A percentile compares a stretch with the other conserved stretches of the same genome.
Evolutionary conservation across 2,329 filamentous ascomycete genomes (phyloP).

Genomic region (Parasarocladium wereldwijsianum): DNA sequence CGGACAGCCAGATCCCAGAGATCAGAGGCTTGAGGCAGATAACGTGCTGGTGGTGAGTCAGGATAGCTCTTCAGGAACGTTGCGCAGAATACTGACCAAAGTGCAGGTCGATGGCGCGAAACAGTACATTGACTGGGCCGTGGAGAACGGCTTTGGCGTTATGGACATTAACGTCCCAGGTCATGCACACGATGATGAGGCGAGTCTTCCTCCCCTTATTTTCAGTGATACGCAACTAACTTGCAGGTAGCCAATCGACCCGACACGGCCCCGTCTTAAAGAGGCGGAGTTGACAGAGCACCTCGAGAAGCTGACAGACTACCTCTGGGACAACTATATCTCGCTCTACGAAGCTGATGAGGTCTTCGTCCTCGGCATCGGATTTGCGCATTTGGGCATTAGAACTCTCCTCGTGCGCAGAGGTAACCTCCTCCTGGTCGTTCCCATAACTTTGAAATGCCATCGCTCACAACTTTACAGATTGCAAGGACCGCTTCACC

Average conservation of each 20-base stretch:
- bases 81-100: conserved; percentile 6
- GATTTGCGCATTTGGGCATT: conserved; percentile 75
- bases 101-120: conserved; percentile 64
- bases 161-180: conserved; percentile 87
- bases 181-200: conserved; percentile 51
- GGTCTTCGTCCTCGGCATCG: conserved; percentile 76
- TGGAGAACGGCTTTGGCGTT: conserved; percentile 61
- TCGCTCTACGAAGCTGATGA: conserved; percentile 59
- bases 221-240: conserved; percentile 7
- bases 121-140: conserved; percentile 74
- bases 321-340: conserved; percentile 95
- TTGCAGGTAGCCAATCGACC: no score
- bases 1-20: conserved; percentile 51
- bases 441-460: neutral
- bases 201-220: conserved; percentile 18
- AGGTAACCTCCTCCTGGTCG: conserved; percentile 28
- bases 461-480: conserved; percentile 13
- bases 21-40: conserved; percentile 62
- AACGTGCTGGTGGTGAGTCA: conserved; percentile 73
- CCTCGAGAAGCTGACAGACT: conserved; percentile 62
- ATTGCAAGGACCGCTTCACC: conserved; percentile 52
- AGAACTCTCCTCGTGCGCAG: conserved; percentile 67
- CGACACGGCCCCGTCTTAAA: conserved; percentile 24
- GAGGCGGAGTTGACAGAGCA: conserved; percentile 39
- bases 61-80: neutral